A percentile compares a stretch with the other conserved stretches of the same genome.
These are phyloP conservation scores for Fusarium sp. DNA, from an alignment of 2,329 filamentous ascomycete genomes.

Conservation along the genomic window DNA sequence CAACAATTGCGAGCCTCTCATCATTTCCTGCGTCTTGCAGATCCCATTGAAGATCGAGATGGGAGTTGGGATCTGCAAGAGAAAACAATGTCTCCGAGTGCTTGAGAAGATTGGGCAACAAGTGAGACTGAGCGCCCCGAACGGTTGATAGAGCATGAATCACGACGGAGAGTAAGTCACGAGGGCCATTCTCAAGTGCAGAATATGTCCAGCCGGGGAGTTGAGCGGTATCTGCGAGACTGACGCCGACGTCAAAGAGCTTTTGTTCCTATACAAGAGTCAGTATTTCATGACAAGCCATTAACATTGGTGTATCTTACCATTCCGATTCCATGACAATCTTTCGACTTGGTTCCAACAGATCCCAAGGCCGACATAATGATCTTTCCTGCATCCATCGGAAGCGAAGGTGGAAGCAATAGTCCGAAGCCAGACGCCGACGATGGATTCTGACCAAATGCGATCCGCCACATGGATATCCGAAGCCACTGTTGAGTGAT, in stretches of 20 bases:
- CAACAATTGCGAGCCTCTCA: slow-evolving; percentile 3
- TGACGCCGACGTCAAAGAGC: slow-evolving; percentile 49
- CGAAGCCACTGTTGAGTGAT: slow-evolving; percentile 51
- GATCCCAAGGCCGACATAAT: slow-evolving; percentile 45
- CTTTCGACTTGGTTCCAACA: slow-evolving; percentile 45
- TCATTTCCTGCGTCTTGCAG: background rate
- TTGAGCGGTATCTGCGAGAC: slow-evolving; percentile 46
- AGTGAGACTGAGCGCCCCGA: slow-evolving; percentile 45
- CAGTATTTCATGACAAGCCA: rapidly evolving
- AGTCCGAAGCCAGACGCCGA: slow-evolving; percentile 31
- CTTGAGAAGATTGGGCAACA: slow-evolving; percentile 45
- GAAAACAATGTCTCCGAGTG: slow-evolving; percentile 38
- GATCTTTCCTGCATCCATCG: slow-evolving; percentile 48
- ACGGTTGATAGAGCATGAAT: slow-evolving; percentile 43
- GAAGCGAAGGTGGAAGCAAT: slow-evolving; percentile 38
- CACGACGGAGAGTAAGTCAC: slow-evolving; percentile 46
- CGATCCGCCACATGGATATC: slow-evolving; percentile 49
- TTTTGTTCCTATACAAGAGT: slow-evolving; percentile 46
- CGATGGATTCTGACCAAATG: slow-evolving; percentile 44
- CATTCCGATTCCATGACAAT: slow-evolving; percentile 50
- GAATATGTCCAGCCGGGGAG: slow-evolving; percentile 35
- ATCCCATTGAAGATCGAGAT: slow-evolving; percentile 24
- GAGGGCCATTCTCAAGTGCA: slow-evolving; percentile 45
- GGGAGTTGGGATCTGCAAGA: slow-evolving; percentile 18
- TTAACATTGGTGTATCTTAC: slow-evolving; percentile 1